phyloP scores from a whole-genome alignment of 2,329 filamentous ascomycete species.

The Clonostachys rosea region DNA sequence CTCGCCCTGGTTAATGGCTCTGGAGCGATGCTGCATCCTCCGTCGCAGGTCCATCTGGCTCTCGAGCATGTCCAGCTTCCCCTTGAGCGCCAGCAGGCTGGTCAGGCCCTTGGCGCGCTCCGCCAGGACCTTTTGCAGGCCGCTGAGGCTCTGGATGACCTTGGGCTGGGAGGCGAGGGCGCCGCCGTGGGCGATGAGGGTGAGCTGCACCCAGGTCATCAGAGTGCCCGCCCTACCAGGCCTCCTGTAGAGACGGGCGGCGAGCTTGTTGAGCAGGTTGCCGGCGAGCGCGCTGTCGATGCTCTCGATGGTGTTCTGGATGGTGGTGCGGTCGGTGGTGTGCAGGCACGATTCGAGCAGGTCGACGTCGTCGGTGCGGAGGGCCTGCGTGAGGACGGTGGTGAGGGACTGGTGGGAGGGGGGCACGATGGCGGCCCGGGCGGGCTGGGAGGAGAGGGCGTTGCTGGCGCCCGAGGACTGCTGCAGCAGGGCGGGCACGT shows the following conservation, averaged over 20 bases:
- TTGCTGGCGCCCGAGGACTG: slow-evolving; percentile 19
- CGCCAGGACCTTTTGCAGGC: slow-evolving; percentile 81
- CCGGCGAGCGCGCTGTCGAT: slow-evolving; percentile 82
- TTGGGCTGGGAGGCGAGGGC: slow-evolving; percentile 85
- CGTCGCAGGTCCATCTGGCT: slow-evolving; percentile 80
- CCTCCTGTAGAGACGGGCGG: slow-evolving; percentile 79
- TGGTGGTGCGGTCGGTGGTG: slow-evolving; percentile 68
- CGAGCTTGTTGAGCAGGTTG: slow-evolving; percentile 74
- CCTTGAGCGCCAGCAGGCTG: slow-evolving; percentile 82
- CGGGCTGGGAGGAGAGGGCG: slow-evolving; percentile 31
- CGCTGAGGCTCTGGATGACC: slow-evolving; percentile 70
- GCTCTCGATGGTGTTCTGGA: slow-evolving; percentile 85
- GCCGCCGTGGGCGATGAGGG: slow-evolving; percentile 85
- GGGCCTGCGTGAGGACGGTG: slow-evolving; percentile 88
- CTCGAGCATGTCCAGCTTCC: slow-evolving; percentile 91
- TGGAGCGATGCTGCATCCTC: slow-evolving; percentile 50
- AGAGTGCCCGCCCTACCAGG: slow-evolving; percentile 87
- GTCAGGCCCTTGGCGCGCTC: slow-evolving; percentile 80
- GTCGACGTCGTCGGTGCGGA: slow-evolving; percentile 84
- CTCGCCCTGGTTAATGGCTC: slow-evolving; percentile 33
- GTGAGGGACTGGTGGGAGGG: slow-evolving; percentile 77
- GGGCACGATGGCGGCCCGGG: slow-evolving; percentile 43
- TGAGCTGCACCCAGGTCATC: slow-evolving; percentile 96
- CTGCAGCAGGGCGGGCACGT: slow-evolving; percentile 62
- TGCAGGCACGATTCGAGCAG: slow-evolving; percentile 91